Evolutionary conservation across 2,329 filamentous ascomycete species (phyloP).

Genomic region (Fusarium transvaalense): DNA sequence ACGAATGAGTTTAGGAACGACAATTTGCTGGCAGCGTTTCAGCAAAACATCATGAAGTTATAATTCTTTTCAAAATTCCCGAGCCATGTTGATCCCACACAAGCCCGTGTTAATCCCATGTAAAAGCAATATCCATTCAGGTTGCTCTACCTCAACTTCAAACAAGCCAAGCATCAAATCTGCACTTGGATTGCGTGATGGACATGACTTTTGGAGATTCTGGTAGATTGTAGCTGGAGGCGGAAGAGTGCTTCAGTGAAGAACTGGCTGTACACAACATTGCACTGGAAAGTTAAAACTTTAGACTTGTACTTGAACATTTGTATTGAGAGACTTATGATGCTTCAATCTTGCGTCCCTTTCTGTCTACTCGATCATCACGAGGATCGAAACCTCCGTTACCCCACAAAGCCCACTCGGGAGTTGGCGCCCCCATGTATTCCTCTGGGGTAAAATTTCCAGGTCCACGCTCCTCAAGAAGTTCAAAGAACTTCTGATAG

Average conservation of each 20-base stretch:
- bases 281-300: background rate
- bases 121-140: no score
- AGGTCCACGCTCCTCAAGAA: slow-evolving; percentile 77
- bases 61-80: slow-evolving; percentile 23
- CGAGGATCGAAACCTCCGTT: slow-evolving; percentile 94
- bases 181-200: background rate
- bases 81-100: background rate
- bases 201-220: background rate
- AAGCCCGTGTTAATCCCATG: background rate
- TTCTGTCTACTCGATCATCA: slow-evolving; percentile 87
- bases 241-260: background rate
- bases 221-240: background rate
- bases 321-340: slow-evolving; percentile 25
- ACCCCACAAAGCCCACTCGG: slow-evolving; percentile 95
- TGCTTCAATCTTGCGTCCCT: slow-evolving; percentile 75
- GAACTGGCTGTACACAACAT: background rate
- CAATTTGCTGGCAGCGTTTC: slow-evolving; percentile 50
- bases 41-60: slow-evolving; percentile 48
- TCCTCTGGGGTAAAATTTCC: slow-evolving; percentile 63
- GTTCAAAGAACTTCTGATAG: slow-evolving; percentile 87
- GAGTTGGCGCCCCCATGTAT: slow-evolving; percentile 51
- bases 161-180: background rate
- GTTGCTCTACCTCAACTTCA: background rate
- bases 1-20: slow-evolving; percentile 51
- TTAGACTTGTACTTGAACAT: slow-evolving; percentile 14